Evolutionary conservation across 257 asterid genomes (phyloP).

Genomic region (Rehmannia glutinosa): DNA sequence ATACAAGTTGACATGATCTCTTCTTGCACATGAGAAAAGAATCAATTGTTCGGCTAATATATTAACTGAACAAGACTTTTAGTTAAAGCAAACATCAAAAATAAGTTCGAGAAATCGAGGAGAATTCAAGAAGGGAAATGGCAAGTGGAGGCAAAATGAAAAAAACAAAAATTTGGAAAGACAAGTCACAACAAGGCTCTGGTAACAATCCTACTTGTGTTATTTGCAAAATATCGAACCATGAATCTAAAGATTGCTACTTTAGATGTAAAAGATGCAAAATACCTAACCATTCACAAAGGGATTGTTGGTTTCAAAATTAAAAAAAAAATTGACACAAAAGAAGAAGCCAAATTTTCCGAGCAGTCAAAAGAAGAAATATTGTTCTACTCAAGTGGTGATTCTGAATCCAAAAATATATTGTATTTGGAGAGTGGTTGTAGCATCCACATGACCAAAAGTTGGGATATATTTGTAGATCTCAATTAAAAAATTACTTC

Average conservation of each 20-base stretch:
- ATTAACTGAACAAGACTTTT: background rate
- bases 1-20: background rate
- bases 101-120: too few species aligned
- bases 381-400: background rate
- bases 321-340: too few species aligned
- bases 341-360: too few species aligned
- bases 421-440: background rate
- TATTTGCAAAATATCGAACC: background rate
- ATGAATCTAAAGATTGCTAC: background rate
- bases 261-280: background rate
- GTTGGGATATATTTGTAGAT: background rate
- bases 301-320: too few species aligned
- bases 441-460: background rate
- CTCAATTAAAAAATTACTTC: background rate
- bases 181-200: too few species aligned
- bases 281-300: background rate
- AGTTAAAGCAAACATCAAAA: too few species aligned
- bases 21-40: background rate
- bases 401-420: background rate
- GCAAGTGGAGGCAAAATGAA: too few species aligned
- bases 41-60: too few species aligned
- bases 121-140: too few species aligned
- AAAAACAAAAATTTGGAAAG: too few species aligned
- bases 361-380: too few species aligned
- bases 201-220: too few species aligned